A percentile compares a stretch with the other conserved stretches of the same genome.
phyloP scores from a whole-genome alignment of 1,284 basidiomycete genomes.

The Cutaneotrichosporon cavernicola region DNA sequence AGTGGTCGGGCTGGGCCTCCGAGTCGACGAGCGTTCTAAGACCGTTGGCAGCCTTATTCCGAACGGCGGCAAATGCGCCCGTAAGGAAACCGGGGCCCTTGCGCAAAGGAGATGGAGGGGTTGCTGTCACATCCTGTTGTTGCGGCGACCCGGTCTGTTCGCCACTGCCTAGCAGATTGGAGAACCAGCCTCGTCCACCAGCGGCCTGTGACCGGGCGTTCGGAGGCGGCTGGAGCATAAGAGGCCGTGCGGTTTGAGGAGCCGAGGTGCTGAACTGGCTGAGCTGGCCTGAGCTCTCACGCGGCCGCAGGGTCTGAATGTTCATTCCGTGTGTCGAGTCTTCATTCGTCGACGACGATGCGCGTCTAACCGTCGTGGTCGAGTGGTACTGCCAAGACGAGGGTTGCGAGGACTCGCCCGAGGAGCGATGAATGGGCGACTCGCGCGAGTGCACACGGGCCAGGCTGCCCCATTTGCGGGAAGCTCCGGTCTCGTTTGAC shows the following conservation, averaged over 20 bases:
- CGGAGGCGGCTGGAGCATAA: conserved; percentile 21
- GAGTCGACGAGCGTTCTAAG: conserved; percentile 79
- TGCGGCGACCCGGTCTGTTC: conserved; percentile 13
- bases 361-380: conserved; percentile 12
- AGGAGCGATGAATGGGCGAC: conserved; percentile 13
- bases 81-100: conserved; percentile 44
- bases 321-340: conserved; percentile 6
- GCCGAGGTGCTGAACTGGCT: conserved; percentile 31
- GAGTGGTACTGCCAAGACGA: conserved; percentile 27
- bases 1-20: conserved; percentile 73
- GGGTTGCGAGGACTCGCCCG: conserved; percentile 23
- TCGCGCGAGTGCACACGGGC: conserved; percentile 29
- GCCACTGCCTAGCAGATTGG: conserved; percentile 35
- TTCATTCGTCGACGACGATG: conserved; percentile 29
- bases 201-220: conserved; percentile 25
- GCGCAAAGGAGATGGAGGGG: conserved; percentile 39
- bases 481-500: conserved; percentile 29
- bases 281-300: conserved; percentile 32
- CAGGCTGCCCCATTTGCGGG: conserved; percentile 17
- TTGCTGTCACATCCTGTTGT: neutral
- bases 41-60: conserved; percentile 50
- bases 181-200: conserved; percentile 48
- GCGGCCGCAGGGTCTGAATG: conserved; percentile 29
- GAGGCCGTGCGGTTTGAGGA: conserved; percentile 10
- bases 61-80: conserved; percentile 46